Percentiles rank a stretch among this genome's conserved stretches.
Conservation (phyloP, 73 alveolate genomes). For the Paramecium sexaurelia region DNA sequence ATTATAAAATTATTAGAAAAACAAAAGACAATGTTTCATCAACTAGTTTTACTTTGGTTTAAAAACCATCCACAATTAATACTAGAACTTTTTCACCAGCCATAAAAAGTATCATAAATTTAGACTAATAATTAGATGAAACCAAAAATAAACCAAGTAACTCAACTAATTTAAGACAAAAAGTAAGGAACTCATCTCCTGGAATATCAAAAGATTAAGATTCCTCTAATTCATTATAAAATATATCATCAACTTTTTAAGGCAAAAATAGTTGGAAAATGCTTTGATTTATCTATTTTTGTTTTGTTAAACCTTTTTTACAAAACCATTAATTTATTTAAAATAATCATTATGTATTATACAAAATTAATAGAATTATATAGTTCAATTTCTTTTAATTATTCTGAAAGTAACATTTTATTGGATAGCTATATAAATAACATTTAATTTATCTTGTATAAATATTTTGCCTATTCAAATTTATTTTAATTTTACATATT, state of each 20-base stretch:
- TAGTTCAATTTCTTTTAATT: too few relatives aligned
- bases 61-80: conserved; percentile 21
- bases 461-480: too few relatives aligned
- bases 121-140: neutral
- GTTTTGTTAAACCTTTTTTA: neutral
- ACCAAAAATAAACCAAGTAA: neutral
- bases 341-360: too few relatives aligned
- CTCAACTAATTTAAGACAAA: conserved; percentile 10
- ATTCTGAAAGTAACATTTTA: too few relatives aligned
- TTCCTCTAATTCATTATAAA: conserved; percentile 39
- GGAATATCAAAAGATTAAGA: conserved; percentile 36
- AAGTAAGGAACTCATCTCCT: conserved; percentile 51
- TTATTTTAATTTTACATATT: too few relatives aligned
- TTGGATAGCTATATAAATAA: too few relatives aligned
- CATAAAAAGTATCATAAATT: neutral
- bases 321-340: neutral
- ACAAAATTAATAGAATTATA: too few relatives aligned
- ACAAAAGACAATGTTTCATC: conserved; percentile 6
- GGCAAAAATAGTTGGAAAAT: conserved; percentile 39
- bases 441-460: too few relatives aligned
- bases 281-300: conserved; percentile 11
- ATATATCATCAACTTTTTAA: conserved; percentile 9
- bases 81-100: conserved; percentile 56
- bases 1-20: neutral
- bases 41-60: conserved; percentile 41